Conservation (phyloP, 208 protist genomes). For the Sergeia podlipaevii region DNA sequence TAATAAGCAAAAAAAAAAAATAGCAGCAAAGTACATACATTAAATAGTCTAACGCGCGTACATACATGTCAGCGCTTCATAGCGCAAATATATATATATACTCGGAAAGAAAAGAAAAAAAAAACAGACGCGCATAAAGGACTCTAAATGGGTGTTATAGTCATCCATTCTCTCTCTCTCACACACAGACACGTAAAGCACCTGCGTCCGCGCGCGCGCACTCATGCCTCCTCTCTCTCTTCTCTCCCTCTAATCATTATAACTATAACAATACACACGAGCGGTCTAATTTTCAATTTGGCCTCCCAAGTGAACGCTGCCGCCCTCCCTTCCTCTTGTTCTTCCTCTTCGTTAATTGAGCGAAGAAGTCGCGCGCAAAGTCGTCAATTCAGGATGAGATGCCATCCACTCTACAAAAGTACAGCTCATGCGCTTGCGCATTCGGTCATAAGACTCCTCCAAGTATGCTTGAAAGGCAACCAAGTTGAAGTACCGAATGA, state of each 20-base stretch:
- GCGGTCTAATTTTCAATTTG: conserved; percentile 6
- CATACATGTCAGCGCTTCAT: no score
- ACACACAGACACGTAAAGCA: no score
- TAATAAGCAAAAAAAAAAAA: conserved; percentile 15
- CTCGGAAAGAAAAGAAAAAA: background rate
- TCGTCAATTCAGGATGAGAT: conserved; percentile 62
- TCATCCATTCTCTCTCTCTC: no score
- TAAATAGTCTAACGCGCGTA: background rate
- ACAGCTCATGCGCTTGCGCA: conserved; percentile 47
- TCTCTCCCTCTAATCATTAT: no score
- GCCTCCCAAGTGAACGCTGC: background rate
- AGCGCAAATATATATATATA: conserved; percentile 11
- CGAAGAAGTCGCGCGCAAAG: conserved; percentile 47
- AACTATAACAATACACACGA: background rate
- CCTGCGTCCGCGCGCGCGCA: no score
- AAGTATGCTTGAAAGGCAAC: conserved; percentile 85
- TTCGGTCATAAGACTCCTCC: conserved; percentile 74
- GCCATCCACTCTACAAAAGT: conserved; percentile 60
- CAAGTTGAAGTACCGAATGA: conserved; percentile 86
- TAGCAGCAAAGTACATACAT: conserved; percentile 5
- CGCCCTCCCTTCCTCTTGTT: background rate
- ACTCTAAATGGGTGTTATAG: no score
- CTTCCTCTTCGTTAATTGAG: conserved; percentile 31
- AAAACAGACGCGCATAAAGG: no score
- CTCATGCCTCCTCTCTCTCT: no score